Evolutionary conservation across 805 yeast genomes (phyloP), one percentile per base, ranked within the genome.

Genomic region (Phaffomyces thermotolerans): DNA sequence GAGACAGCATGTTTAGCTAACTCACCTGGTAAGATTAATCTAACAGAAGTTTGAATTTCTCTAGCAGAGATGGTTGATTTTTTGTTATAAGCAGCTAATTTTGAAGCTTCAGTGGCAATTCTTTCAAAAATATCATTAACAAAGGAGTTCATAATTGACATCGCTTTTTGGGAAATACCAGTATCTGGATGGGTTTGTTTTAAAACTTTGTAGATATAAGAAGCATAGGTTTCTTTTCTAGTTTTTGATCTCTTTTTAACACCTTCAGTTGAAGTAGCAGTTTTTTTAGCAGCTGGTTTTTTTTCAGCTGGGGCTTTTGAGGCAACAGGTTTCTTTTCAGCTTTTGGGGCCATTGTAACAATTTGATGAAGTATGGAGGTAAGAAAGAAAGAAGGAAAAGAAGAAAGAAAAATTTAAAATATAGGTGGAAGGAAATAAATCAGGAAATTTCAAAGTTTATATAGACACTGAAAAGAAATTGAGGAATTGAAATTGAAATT

Each of bases 141-240:
- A 60, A 91, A 91, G 38, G 96, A 90, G 84, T 91, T 91, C 91
- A 90, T 82, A 69, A 91, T 91, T 54, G 96, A 88, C 96, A 91
- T 90, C 54, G 97, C 96, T 68, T 87, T 86, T 74, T 89, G 95
- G 59, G 97, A 90, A 68, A 90, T 90, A 87, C 97, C 97, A 51
- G 98, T 90, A 71, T 90, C 97, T 71, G 97, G 97, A 73, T 90
- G 97, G 49, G 96, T 90, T 79, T 90, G 97, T 74, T 89, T 89
- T 68, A 90, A 83, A 58, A 90, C 96, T 74, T 90, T 91, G 93
- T 90, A 90, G 68, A 91, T 90, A 75, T 90, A 91, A 50, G 96
- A 88, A 54, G 96, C 87, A 78, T 89, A 90, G 53, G 96, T 88
- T 76, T 91, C 97, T 84, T 88, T 89, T 82, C 97, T 88, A 62